These are phyloP conservation scores for Capsicum pubescens DNA, from an alignment of 257 asterid species.

Conservation along the genomic window DNA sequence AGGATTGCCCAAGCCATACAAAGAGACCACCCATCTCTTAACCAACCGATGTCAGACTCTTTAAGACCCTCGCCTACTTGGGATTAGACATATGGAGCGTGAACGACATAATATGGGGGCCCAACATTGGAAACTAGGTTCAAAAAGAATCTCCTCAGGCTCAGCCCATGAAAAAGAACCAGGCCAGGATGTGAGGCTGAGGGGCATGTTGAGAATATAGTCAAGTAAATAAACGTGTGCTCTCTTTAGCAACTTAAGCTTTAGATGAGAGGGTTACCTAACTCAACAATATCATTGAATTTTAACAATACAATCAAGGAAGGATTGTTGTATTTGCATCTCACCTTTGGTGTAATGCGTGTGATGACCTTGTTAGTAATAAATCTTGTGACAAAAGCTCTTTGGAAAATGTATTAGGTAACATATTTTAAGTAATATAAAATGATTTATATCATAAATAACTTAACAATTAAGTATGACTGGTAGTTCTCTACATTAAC, in stretches of 20 bases:
- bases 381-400: constrained; percentile 1
- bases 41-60: neutral
- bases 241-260: neutral
- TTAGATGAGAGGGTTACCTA: neutral
- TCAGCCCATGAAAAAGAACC: neutral
- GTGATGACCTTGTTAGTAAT: neutral
- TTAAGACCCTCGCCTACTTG: too few species aligned
- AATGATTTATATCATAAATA: neutral
- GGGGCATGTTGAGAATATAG: constrained; percentile 6
- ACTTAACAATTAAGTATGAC: constrained; percentile 17
- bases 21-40: neutral
- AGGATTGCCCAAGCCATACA: neutral
- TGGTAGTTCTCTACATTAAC: constrained; percentile 11
- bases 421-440: neutral
- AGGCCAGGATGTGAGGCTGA: neutral
- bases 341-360: neutral
- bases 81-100: neutral
- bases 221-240: neutral
- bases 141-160: neutral
- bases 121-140: neutral
- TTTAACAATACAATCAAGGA: neutral
- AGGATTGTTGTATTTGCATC: neutral
- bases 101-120: neutral
- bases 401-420: neutral
- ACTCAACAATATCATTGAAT: constrained; percentile 4